Conservation (phyloP, 2,329 filamentous ascomycete species). For the Emmonsia crescens region DNA sequence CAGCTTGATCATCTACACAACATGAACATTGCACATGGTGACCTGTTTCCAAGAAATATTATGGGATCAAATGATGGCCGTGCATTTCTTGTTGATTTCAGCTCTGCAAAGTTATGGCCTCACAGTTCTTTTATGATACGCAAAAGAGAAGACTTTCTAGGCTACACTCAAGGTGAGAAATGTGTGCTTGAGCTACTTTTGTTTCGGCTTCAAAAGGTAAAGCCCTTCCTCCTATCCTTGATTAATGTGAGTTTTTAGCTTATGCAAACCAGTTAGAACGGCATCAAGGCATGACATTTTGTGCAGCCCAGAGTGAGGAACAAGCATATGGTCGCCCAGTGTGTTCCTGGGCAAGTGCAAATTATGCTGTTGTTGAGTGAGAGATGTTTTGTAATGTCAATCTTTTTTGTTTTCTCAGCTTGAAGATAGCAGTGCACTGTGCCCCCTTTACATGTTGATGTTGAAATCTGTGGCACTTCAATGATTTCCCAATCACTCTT, state of each 20-base stretch:
- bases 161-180: background rate
- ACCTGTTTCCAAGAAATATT: slow-evolving; percentile 3
- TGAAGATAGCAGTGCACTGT: no score
- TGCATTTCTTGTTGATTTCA: slow-evolving; percentile 3
- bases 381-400: background rate
- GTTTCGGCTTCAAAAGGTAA: slow-evolving; percentile 5
- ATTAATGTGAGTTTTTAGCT: slow-evolving; percentile 2
- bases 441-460: no score
- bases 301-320: background rate
- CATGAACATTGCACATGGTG: slow-evolving; percentile 2
- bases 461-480: no score
- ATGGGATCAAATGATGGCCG: slow-evolving; percentile 5
- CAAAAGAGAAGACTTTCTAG: background rate
- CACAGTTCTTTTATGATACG: background rate
- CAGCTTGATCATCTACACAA: slow-evolving; percentile 3
- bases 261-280: slow-evolving; percentile 1
- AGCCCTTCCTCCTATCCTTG: background rate
- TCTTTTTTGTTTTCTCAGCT: background rate
- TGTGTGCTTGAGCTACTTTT: background rate
- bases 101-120: slow-evolving; percentile 2
- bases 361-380: slow-evolving; percentile 4
- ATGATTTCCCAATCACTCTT: no score
- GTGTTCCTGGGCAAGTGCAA: slow-evolving; percentile 1
- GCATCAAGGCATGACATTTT: slow-evolving; percentile 3
- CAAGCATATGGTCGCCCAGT: slow-evolving; percentile 1